Percentiles rank a stretch among this genome's conserved stretches.
Evolutionary conservation across 495 filamentous ascomycete species (phyloP).

Genomic region (Xylaria venustula): DNA sequence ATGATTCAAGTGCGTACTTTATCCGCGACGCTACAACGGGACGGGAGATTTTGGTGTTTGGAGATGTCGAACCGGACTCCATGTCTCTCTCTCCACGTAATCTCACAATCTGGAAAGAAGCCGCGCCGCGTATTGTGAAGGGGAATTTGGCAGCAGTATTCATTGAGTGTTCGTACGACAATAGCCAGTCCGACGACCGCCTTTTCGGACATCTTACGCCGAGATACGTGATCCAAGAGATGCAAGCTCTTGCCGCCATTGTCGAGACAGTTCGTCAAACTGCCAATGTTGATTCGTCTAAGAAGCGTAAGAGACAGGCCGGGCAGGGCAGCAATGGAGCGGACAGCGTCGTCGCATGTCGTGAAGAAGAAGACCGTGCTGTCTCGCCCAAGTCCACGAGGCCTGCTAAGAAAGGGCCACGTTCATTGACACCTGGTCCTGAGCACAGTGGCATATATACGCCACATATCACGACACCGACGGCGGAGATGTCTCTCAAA

Average conservation of each 20-base stretch:
- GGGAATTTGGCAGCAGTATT: slow-evolving; percentile 75
- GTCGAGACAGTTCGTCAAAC: slow-evolving; percentile 49
- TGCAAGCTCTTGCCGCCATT: slow-evolving; percentile 65
- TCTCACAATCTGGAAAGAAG: slow-evolving; percentile 73
- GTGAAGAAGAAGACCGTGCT: slow-evolving; percentile 28
- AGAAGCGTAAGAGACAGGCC: slow-evolving; percentile 41
- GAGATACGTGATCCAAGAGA: slow-evolving; percentile 72
- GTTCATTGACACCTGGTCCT: background rate
- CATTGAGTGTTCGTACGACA: slow-evolving; percentile 92
- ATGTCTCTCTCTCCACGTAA: slow-evolving; percentile 81
- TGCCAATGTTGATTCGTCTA: slow-evolving; percentile 28
- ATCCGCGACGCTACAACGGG: slow-evolving; percentile 68
- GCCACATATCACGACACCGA: slow-evolving; percentile 35
- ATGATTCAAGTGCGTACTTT: slow-evolving; percentile 89
- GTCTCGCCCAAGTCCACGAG: slow-evolving; percentile 40
- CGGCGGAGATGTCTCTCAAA: slow-evolving; percentile 34
- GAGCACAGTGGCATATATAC: slow-evolving; percentile 22
- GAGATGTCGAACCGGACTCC: slow-evolving; percentile 91
- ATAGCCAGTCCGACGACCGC: slow-evolving; percentile 66
- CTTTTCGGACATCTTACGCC: slow-evolving; percentile 90
- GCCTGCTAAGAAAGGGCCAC: slow-evolving; percentile 17
- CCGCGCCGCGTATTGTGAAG: slow-evolving; percentile 73
- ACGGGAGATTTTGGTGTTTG: slow-evolving; percentile 84
- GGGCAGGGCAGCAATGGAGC: slow-evolving; percentile 17
- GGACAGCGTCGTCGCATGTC: background rate